Evolutionary conservation across 129 eudicot genomes (phyloP), one percentile per base, ranked within the genome.

Genomic region (Gnaphalium uliginosum): DNA sequence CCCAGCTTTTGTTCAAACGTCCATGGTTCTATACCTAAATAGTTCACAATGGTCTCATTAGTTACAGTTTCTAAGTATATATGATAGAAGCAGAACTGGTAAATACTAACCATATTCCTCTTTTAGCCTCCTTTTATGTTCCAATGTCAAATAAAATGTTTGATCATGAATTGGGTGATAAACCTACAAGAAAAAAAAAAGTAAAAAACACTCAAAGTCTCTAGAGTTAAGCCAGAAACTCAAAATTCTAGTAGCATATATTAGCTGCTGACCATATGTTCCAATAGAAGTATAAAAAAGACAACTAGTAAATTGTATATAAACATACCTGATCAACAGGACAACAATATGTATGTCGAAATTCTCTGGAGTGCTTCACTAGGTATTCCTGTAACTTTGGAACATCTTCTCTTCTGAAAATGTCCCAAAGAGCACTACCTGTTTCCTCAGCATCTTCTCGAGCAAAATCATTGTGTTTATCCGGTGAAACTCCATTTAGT

Each of bases 351-450:
- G 93, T 82, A 79, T 90, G 93, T 60, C 97, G 83, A 61, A 94
- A 94, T 73, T 90, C 96, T 62, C 72, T 85, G 2, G 82, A 67
- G 78, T 94, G 92, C 74, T 85, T 81, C 33, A 68, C 9, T 18
- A 94, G 83, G 68, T 90, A 94, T 50, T 84, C 89, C 29, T 85
- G 76, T 71, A 94, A 71, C 72, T 80, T 80, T 14, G 98, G 85
- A 13, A 90, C 91, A 32, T 94, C 98, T 81, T 87, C 87, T 80
- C 98, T 83, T 70, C 98, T 51, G 65, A 94, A 94, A 23, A 94
- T 94, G 80, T 94, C 98, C 98, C 98, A 94, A 25, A 94, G 86
- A 46, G 98, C 98, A 81, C 90, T 83, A 23, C 86, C 90, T 30
- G 74, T 68, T 64, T 74, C 86, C 19, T 75, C 86, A 74, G 58